Evolutionary conservation across 139 green algal species (phyloP).

Genomic region (Coelastrella sp.): DNA sequence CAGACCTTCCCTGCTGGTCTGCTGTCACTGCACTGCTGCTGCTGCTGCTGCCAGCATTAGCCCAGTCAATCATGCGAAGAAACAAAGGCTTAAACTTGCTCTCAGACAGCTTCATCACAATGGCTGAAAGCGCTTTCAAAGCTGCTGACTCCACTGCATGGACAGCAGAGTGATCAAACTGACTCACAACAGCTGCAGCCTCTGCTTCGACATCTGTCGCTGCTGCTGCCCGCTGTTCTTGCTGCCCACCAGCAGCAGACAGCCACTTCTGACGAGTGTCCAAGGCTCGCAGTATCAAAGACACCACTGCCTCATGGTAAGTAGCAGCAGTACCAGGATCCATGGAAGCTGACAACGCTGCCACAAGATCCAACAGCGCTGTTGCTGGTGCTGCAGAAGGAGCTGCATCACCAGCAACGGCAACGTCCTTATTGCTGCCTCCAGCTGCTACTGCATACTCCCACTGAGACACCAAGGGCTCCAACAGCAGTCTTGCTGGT

Average conservation of each 20-base stretch:
- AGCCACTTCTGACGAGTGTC: constrained; percentile 76
- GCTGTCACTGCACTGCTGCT: not conserved
- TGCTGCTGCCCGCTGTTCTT: not conserved
- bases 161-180: constrained; percentile 32
- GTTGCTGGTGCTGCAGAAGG: constrained; percentile 32
- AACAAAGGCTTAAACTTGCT: constrained; percentile 93
- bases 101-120: constrained; percentile 94
- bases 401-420: not conserved
- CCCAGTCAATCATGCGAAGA: constrained; percentile 89
- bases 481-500: constrained; percentile 78
- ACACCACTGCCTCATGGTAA: constrained; percentile 74
- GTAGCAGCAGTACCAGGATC: constrained; percentile 61
- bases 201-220: not conserved
- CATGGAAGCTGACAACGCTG: constrained; percentile 52
- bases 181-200: constrained; percentile 1
- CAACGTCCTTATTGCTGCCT: no score
- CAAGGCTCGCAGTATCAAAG: constrained; percentile 80
- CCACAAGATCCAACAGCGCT: constrained; percentile 61
- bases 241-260: not conserved
- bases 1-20: constrained; percentile 49
- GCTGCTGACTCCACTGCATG: constrained; percentile 64
- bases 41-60: constrained; percentile 5
- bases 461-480: constrained; percentile 68
- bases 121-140: constrained; percentile 67
- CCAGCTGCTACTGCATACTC: constrained; percentile 44